Conservation (phyloP, 257 asterid species). For the Voacanga thouarsii region DNA sequence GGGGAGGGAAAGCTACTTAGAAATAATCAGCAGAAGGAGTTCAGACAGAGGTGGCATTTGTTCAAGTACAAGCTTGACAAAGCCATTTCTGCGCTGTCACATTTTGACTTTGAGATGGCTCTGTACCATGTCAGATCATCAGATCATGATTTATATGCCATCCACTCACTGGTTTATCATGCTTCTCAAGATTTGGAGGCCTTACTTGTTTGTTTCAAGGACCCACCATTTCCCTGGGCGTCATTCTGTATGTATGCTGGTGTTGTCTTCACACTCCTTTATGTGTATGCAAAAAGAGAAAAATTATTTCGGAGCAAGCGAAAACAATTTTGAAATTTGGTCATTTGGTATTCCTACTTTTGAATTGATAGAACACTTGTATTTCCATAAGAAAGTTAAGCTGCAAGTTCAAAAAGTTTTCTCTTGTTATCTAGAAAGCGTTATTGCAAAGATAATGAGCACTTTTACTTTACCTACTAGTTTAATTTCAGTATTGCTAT, state of each 20-base stretch:
- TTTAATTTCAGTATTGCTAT: neutral
- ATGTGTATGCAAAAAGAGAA: constrained; percentile 56
- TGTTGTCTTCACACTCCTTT: constrained; percentile 48
- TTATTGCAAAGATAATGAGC: neutral
- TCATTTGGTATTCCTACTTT: constrained; percentile 24
- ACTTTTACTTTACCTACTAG: neutral
- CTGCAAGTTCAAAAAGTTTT: constrained; percentile 23
- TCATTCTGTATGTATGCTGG: constrained; percentile 49
- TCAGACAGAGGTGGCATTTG: constrained; percentile 78
- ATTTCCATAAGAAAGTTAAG: constrained; percentile 30
- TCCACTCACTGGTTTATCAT: constrained; percentile 67
- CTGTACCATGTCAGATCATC: constrained; percentile 70
- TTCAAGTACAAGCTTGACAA: constrained; percentile 85
- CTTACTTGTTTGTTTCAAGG: constrained; percentile 72
- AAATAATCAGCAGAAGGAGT: constrained; percentile 51
- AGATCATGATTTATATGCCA: constrained; percentile 78
- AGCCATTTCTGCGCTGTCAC: constrained; percentile 73
- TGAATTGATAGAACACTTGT: constrained; percentile 31
- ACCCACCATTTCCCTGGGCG: constrained; percentile 92
- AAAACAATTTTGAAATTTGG: constrained; percentile 72
- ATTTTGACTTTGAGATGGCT: constrained; percentile 84
- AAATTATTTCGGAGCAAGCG: constrained; percentile 78
- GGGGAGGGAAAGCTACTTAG: constrained; percentile 77
- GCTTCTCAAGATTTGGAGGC: constrained; percentile 92
- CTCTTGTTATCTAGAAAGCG: neutral